These are phyloP conservation scores for Hypoxylon sp. DNA, from an alignment of 2,329 filamentous ascomycete genomes.

Conservation along the genomic window DNA sequence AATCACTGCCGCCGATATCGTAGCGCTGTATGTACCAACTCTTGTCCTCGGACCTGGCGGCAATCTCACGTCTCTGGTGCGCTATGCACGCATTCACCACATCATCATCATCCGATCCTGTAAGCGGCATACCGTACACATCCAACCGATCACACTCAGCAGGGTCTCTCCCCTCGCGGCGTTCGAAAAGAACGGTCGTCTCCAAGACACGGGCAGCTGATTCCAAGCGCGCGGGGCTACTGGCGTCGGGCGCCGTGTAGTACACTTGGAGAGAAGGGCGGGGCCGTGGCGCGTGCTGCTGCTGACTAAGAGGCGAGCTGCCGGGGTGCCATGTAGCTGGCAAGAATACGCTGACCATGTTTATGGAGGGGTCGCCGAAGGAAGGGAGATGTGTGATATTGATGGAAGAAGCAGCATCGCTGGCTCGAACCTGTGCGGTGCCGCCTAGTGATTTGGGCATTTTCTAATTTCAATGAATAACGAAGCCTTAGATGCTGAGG, in stretches of 20 bases:
- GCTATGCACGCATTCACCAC: neutral
- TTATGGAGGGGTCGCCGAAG: too few species aligned
- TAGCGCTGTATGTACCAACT: neutral
- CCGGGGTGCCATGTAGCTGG: too few species aligned
- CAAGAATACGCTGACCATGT: too few species aligned
- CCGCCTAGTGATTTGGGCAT: slow-evolving; percentile 2
- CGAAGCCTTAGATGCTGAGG: too few species aligned
- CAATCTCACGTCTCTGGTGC: neutral
- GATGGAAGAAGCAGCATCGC: neutral
- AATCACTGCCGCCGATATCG: neutral
- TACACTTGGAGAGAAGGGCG: too few species aligned
- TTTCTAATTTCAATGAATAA: neutral
- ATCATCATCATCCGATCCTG: neutral
- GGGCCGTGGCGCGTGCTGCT: too few species aligned
- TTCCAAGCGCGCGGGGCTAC: too few species aligned
- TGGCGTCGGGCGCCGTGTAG: too few species aligned
- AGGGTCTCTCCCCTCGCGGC: neutral
- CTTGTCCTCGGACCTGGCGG: neutral
- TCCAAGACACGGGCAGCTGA: neutral
- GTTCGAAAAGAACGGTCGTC: neutral
- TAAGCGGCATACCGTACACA: neutral
- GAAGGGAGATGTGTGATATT: neutral
- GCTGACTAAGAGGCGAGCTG: too few species aligned
- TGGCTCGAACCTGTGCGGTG: neutral
- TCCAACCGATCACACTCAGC: neutral